A percentile compares a stretch with the other conserved stretches of the same genome.
phyloP scores from a whole-genome alignment of 768 basidiomycete genomes.

The Russula foetens region DNA sequence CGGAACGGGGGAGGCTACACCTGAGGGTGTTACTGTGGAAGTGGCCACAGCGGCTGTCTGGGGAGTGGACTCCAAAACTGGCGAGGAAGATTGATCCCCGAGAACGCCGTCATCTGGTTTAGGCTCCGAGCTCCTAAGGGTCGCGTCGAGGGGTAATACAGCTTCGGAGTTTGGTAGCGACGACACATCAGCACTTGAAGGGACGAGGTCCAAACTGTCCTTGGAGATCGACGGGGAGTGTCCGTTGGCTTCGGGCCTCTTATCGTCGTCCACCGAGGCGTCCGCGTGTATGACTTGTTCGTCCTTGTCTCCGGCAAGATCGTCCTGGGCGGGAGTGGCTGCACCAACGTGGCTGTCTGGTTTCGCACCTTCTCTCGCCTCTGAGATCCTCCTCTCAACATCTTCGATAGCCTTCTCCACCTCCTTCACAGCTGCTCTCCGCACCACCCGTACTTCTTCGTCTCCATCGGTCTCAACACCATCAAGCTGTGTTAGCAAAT shows the following conservation, averaged over 20 bases:
- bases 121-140: not conserved
- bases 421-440: conserved; percentile 44
- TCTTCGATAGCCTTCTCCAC: conserved; percentile 55
- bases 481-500: conserved; percentile 59
- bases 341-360: not conserved
- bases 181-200: not conserved
- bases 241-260: not conserved
- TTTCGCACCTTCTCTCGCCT: not conserved
- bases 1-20: not conserved
- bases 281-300: not conserved
- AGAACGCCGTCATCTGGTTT: not conserved
- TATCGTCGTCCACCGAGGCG: not conserved
- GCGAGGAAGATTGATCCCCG: not conserved
- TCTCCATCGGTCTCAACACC: conserved; percentile 59
- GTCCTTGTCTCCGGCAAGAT: not conserved
- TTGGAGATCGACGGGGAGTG: not conserved
- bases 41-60: not conserved
- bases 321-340: not conserved
- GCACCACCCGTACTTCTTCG: conserved; percentile 38
- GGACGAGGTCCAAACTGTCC: not conserved
- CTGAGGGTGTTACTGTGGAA: not conserved
- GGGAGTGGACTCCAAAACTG: not conserved
- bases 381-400: conserved; percentile 32
- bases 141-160: no score
- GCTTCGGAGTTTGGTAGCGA: not conserved